Conservation (phyloP, 805 yeast species). For the Brettanomyces bruxellensis region DNA sequence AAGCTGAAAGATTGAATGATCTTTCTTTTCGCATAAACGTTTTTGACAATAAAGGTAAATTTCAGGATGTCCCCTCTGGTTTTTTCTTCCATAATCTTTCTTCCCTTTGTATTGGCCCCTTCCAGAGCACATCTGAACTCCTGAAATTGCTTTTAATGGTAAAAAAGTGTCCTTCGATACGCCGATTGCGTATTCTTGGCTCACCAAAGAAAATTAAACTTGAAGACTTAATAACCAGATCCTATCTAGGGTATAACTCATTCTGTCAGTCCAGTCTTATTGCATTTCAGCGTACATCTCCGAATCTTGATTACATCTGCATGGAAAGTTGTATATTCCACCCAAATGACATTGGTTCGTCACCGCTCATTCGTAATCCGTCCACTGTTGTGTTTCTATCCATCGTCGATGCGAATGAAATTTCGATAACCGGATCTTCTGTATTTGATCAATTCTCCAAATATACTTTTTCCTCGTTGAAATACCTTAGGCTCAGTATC, state of each 20-base stretch:
- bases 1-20: not conserved
- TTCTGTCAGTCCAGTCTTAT: too few species aligned
- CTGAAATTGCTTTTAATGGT: not conserved
- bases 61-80: not conserved
- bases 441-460: not conserved
- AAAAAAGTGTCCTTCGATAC: too few species aligned
- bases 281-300: too few species aligned
- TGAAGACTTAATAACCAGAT: not conserved
- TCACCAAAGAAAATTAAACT: not conserved
- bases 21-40: not conserved
- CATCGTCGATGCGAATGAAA: not conserved
- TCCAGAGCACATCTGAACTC: not conserved
- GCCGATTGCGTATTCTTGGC: not conserved
- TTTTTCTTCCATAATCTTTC: not conserved
- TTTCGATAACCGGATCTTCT: not conserved
- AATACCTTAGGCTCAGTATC: constrained; percentile 12
- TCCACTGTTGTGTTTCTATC: not conserved
- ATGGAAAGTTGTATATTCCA: too few species aligned
- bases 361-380: too few species aligned
- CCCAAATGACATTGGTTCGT: too few species aligned
- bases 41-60: not conserved
- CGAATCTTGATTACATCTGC: too few species aligned
- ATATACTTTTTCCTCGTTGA: not conserved
- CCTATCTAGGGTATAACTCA: too few species aligned
- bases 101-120: not conserved